A percentile compares a stretch with the other conserved stretches of the same genome.
phyloP scores from a whole-genome alignment of 768 basidiomycete species.

The Lyophyllum shimeji region DNA sequence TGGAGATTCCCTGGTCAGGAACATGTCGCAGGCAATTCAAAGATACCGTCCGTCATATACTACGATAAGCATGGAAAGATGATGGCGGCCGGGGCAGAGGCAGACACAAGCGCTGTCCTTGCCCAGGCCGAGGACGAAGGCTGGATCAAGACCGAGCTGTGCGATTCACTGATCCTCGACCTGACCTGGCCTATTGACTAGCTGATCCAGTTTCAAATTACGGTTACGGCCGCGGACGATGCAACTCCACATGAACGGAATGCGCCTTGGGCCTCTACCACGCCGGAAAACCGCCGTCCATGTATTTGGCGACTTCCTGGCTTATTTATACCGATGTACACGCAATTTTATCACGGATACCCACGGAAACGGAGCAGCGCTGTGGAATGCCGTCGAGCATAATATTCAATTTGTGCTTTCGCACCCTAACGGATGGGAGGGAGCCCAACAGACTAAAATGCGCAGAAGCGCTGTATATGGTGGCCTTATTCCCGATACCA shows the following conservation, averaged over 20 bases:
- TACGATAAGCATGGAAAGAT: conserved; percentile 67
- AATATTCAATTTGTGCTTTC: conserved; percentile 74
- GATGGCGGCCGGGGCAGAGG: conserved; percentile 77
- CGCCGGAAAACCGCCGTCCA: conserved; percentile 66
- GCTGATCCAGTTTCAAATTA: conserved; percentile 64
- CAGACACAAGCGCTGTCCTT: conserved; percentile 55
- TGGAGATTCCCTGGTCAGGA: conserved; percentile 80
- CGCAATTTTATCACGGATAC: conserved; percentile 76
- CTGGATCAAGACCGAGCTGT: conserved; percentile 80
- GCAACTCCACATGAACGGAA: conserved; percentile 83
- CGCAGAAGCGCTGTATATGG: conserved; percentile 71
- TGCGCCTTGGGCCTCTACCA: conserved; percentile 70
- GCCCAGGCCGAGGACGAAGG: conserved; percentile 75
- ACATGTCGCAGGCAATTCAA: conserved; percentile 82
- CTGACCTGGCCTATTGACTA: conserved; percentile 2
- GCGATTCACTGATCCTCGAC: conserved; percentile 25
- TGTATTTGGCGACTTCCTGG: conserved; percentile 78
- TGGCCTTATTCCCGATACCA: conserved; percentile 72
- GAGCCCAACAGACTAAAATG: conserved; percentile 76
- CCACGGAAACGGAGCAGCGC: conserved; percentile 69
- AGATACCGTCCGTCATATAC: conserved; percentile 78
- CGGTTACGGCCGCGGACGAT: conserved; percentile 75
- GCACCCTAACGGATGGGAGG: conserved; percentile 85
- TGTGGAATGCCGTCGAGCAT: conserved; percentile 72
- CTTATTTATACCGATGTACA: conserved; percentile 74